These are phyloP conservation scores for Neurospora sp. DNA, from an alignment of 495 filamentous ascomycete species.

Conservation along the genomic window DNA sequence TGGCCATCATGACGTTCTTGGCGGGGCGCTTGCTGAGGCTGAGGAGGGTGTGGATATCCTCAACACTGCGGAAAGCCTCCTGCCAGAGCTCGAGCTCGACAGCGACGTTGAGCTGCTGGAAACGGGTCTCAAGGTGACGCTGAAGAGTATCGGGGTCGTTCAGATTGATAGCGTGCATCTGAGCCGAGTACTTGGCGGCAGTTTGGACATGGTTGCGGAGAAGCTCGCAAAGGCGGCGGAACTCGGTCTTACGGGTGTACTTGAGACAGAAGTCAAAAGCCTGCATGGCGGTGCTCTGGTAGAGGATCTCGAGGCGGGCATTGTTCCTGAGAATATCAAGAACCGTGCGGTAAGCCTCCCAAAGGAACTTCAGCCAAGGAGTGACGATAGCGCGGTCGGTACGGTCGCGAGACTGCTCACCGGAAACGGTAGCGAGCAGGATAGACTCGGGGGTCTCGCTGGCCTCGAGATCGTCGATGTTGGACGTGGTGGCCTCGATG, in stretches of 20 bases:
- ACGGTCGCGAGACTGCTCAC: conserved; percentile 91
- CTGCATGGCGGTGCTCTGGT: conserved; percentile 94
- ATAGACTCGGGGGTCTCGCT: conserved; percentile 97
- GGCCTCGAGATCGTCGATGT: conserved; percentile 90
- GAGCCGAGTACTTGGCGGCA: conserved; percentile 94
- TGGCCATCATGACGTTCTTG: conserved; percentile 99
- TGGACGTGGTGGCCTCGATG: conserved; percentile 63
- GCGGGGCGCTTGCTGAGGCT: conserved; percentile 97
- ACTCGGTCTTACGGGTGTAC: conserved; percentile 97
- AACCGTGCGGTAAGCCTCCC: conserved; percentile 99
- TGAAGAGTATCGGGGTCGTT: conserved; percentile 96
- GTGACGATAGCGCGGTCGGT: conserved; percentile 97
- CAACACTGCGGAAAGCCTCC: conserved; percentile 96
- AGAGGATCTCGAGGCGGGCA: conserved; percentile 92
- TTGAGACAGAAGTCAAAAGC: conserved; percentile 98
- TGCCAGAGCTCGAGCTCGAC: conserved; percentile 98
- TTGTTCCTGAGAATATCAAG: conserved; percentile 98
- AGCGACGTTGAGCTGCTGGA: conserved; percentile 96
- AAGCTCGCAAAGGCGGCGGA: conserved; percentile 94
- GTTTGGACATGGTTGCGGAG: conserved; percentile 98
- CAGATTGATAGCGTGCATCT: conserved; percentile 99
- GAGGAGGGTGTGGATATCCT: conserved; percentile 97
- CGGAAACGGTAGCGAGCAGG: conserved; percentile 92
- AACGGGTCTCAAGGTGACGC: conserved; percentile 92
- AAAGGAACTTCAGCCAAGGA: conserved; percentile 98